These are phyloP conservation scores for Flaveria trinervia DNA, from an alignment of 129 eudicot genomes.

Conservation along the genomic window DNA sequence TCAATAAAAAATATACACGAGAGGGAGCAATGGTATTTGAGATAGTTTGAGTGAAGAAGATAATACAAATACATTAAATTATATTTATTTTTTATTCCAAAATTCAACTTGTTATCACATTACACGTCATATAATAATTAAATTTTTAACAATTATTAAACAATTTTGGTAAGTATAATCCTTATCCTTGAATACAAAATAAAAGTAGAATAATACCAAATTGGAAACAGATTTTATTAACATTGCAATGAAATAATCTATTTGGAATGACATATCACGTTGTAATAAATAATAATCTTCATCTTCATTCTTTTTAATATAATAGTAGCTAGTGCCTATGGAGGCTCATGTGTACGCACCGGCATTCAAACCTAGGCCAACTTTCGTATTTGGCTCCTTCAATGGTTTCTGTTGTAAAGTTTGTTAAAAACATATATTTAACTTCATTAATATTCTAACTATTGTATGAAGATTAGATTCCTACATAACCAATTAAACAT, in stretches of 20 bases:
- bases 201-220: background rate
- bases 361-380: background rate
- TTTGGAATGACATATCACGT: background rate
- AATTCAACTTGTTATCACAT: background rate
- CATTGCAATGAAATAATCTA: too few species aligned
- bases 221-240: too few species aligned
- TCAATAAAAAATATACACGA: too few species aligned
- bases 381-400: conserved; percentile 14
- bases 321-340: background rate
- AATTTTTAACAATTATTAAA: background rate
- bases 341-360: conserved; percentile 1
- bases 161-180: background rate
- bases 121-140: background rate
- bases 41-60: background rate
- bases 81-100: background rate
- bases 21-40: background rate
- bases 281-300: background rate
- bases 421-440: background rate
- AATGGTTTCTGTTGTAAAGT: background rate
- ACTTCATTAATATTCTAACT: background rate
- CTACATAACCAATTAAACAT: too few species aligned
- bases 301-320: background rate
- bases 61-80: background rate
- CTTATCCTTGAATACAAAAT: background rate
- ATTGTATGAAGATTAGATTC: too few species aligned